Evolutionary conservation across 495 filamentous ascomycete species (phyloP).

Genomic region (Podospora tetraspora): DNA sequence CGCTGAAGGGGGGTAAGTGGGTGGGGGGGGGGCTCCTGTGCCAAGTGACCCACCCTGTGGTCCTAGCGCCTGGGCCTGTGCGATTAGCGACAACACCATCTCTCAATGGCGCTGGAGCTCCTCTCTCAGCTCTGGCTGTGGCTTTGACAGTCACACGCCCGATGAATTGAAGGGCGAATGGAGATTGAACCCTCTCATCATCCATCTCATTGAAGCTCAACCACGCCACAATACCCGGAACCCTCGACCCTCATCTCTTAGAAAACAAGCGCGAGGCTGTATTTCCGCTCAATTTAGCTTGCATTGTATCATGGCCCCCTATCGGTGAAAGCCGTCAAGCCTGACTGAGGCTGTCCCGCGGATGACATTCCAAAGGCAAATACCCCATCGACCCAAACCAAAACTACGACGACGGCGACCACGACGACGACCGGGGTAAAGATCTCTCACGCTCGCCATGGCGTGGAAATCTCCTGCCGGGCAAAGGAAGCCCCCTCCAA

Average conservation of each 20-base stretch:
- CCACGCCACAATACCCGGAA: neutral
- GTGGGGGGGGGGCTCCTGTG: neutral
- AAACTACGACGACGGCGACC: neutral
- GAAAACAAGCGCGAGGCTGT: neutral
- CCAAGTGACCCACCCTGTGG: neutral
- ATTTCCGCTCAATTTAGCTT: neutral
- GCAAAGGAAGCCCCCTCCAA: constrained; percentile 37
- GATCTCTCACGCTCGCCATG: constrained; percentile 31
- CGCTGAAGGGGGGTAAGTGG: neutral
- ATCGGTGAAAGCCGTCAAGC: constrained; percentile 28
- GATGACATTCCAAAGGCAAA: neutral
- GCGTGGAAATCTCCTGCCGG: constrained; percentile 39
- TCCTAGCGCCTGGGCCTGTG: neutral
- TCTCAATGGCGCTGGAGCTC: neutral
- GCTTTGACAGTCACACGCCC: neutral
- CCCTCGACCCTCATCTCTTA: neutral
- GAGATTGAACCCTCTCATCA: neutral
- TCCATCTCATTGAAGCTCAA: neutral
- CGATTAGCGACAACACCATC: neutral
- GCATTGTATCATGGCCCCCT: neutral
- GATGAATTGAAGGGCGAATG: neutral
- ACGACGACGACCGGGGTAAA: neutral
- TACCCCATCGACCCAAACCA: neutral
- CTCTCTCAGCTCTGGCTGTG: neutral
- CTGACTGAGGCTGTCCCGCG: constrained; percentile 15